Base-by-base conservation (phyloP, 148 eudicot species). In the Arbutus unedo region DNA sequence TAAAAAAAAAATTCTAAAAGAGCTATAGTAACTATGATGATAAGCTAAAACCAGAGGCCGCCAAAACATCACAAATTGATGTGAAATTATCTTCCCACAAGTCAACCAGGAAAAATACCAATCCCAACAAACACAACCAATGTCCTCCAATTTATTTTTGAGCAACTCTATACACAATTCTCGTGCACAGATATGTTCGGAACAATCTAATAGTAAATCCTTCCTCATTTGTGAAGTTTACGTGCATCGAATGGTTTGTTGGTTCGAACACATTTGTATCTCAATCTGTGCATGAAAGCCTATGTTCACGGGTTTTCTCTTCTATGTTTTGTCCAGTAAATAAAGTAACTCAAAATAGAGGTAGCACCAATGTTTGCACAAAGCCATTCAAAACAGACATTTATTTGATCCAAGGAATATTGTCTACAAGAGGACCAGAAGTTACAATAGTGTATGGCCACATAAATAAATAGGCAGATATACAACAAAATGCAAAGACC, bases 401-500 rank as follows among this genome's bases (percentile, higher is more conserved):
- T 23, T 64, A 64, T 23, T 64, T 74, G 31, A 19, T 74, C 48
- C 54, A 68, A 47, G 77, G 10, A 74, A 19, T 47, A 74, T 4
- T 47, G 54, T 47, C 49, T 47, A 74, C 77, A 74, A 19, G 53
- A 47, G 54, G 50, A 45, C n/a, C 31, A 43, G 47, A 74, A 74
- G 76, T 74, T 74, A 47, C 31, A 47, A 7, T 21, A 6, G 5
- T 6, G 47, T 38, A 11, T 68, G 47, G 8, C 18, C 8, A 43
- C 54, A 3, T 1, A 74, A 73, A 73, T 8, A 8, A 73, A 64
- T 10, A 73, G 11, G 49, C n/a, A 3, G 6, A 74, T 19, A 74
- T 47, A 74, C 77, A 71, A 44, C 75, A 44, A 74, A 74, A 47
- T 45, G 53, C 76, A 47, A 47, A 73, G 50, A 73, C 53, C 76